Evolutionary conservation across 257 asterid species (phyloP).

Genomic region (Plectranthus barbatus): DNA sequence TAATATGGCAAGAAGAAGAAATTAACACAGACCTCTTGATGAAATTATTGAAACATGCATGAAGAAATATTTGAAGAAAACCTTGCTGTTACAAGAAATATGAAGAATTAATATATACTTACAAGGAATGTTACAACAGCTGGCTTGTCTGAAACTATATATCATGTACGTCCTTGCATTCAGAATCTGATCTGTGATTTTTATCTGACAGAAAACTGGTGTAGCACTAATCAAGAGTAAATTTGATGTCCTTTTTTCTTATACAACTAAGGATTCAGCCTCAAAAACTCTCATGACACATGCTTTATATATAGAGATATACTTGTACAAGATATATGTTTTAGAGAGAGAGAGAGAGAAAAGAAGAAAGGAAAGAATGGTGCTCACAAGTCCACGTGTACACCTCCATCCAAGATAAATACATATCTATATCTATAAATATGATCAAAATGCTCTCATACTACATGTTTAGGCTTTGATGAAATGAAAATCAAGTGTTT

Average conservation of each 20-base stretch:
- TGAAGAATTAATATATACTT: neutral
- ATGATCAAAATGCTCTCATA: neutral
- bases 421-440: neutral
- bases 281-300: conserved; percentile 5
- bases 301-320: conserved; percentile 21
- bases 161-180: neutral
- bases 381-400: conserved; percentile 45
- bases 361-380: conserved; percentile 52
- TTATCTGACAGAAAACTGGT: neutral
- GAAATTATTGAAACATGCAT: neutral
- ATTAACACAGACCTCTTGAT: neutral
- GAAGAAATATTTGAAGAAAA: neutral
- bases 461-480: neutral
- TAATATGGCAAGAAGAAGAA: neutral
- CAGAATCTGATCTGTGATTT: neutral
- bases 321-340: conserved; percentile 23
- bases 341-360: neutral
- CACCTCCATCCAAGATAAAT: conserved; percentile 22
- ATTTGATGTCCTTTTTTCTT: neutral
- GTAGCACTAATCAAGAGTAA: neutral
- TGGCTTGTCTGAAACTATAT: neutral
- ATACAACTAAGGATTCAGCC: conserved; percentile 2
- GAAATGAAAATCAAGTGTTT: neutral
- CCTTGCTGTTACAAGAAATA: neutral
- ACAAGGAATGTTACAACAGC: neutral